Evolutionary conservation across 2,329 filamentous ascomycete genomes (phyloP), one percentile per base, ranked within the genome.

Genomic region (Calonectria ilicicola): DNA sequence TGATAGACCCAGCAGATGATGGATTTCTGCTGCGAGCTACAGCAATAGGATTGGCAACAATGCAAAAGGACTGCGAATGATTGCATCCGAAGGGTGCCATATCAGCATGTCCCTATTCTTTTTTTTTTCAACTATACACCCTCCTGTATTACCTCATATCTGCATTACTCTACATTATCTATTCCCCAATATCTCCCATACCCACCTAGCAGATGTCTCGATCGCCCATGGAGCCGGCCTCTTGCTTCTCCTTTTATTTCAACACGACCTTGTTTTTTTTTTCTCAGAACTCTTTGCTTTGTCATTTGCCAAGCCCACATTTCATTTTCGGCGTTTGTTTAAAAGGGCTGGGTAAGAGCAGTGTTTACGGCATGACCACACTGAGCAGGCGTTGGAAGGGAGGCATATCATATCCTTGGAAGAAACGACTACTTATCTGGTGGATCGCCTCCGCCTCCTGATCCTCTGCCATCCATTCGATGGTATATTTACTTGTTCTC

Each of bases 91-190:
- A 64, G 38, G 51, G 58, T 44, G 32, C 56, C 21, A 19, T 32
- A 64, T 46, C 29, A 23, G 19, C 44, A 63, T 29, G 21, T 40
- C 32, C 47, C 23, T 27, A 26, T 58, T 49, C 67, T 38, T 51
- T 47, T 35, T 27, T 56, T 26, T 38, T 62, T 29, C 72, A 72
- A 60, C 69, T 75, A 74, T 74, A 75, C 72, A 75, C 64, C 51
- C 44, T 46, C 69, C 21, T 76, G 77, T 79, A 76, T 67, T 78
- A 74, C 70, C 74, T 70, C 76, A 64, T 19, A 69, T 65, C 62
- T 72, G 27, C 47, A 73, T 65, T 76, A 38, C 53, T 60, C 69
- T 46, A 38, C 23, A 15, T 58, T 64, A 44, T 60, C 56, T 71
- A 76, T 72, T 49, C 40, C 44, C 65, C 64, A 51, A 23, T 60